Percentiles rank a stretch among this genome's conserved stretches.
phyloP scores from a whole-genome alignment of 75 land plant species.

The Larix kaempferi region DNA sequence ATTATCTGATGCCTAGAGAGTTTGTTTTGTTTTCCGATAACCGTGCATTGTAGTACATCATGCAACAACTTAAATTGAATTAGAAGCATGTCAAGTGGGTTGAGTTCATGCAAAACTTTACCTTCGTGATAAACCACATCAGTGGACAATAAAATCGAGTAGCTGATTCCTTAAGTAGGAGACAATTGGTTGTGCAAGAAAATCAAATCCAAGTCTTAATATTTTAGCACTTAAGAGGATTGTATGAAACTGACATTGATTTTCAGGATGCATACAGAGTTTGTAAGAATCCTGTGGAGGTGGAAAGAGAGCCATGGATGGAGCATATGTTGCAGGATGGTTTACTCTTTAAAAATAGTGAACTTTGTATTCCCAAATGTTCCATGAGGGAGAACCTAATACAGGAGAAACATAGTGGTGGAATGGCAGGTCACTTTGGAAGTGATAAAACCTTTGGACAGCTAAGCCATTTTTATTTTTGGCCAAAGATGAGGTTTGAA shows the following conservation, averaged over 20 bases:
- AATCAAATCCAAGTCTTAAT: background rate
- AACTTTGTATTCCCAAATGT: conserved; percentile 14
- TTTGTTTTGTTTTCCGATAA: conserved; percentile 21
- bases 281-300: background rate
- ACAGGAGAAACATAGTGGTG: conserved; percentile 12
- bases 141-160: background rate
- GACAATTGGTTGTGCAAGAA: background rate
- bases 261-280: background rate
- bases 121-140: conserved; percentile 12
- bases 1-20: conserved; percentile 20
- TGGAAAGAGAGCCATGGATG: too few relatives aligned
- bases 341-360: background rate
- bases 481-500: background rate
- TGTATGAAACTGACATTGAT: background rate
- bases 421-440: conserved; percentile 11
- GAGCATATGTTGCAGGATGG: background rate
- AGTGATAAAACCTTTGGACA: conserved; percentile 11
- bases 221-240: background rate
- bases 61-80: background rate
- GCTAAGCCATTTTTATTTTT: background rate
- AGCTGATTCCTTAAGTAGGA: conserved; percentile 9
- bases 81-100: conserved; percentile 8
- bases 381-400: background rate
- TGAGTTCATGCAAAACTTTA: background rate
- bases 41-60: background rate